Evolutionary conservation across 2,329 filamentous ascomycete genomes (phyloP), one percentile per base, ranked within the genome.

Genomic region (Penicillium concentricum): DNA sequence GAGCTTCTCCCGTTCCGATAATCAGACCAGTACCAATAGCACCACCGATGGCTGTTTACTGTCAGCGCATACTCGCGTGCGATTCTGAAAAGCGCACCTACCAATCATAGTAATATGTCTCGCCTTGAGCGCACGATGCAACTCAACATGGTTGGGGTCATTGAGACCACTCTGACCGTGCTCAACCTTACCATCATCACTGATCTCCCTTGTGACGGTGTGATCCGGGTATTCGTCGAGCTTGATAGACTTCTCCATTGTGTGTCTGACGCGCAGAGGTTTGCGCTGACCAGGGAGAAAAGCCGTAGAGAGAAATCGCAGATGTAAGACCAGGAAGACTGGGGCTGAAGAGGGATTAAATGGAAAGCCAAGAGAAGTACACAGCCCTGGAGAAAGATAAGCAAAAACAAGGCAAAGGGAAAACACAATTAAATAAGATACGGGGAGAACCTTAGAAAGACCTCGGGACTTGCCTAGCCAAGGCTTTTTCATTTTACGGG

Each of bases 101-200:
- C 69, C 74, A 66, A 77, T 75, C 75, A 76, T 78, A 26, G 73
- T 73, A 56, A 74, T 75, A 56, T 74, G 74, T 47, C 74, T 72
- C 26, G 76, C 69, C 59, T 73, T 74, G 52, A 76, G 72, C 44
- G 73, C 76, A 37, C 76, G 75, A 32, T 76, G 73, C n/a, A 79
- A 71, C 5, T 70, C 64, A 24, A 66, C 69, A 62, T 69, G 66
- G 12, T 69, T 64, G 10, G 63, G 63, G 9, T 67, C 64, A 10
- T 61, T 57, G 9, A 71, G 55, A 15, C 63, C 60, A 43, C 65
- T 35, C 15, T 20, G n/a, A 35, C 1, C 66, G 28, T 68, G 64
- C 38, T 72, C 67, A 4, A 61, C 57, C 8, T 51, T 52, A 15
- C 64, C 62, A 38, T 63, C 56, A 13, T 52, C 53, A 9, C 48